These are phyloP conservation scores for Debaryomyces coudertii DNA, from an alignment of 1,139 yeast species.

Conservation along the genomic window DNA sequence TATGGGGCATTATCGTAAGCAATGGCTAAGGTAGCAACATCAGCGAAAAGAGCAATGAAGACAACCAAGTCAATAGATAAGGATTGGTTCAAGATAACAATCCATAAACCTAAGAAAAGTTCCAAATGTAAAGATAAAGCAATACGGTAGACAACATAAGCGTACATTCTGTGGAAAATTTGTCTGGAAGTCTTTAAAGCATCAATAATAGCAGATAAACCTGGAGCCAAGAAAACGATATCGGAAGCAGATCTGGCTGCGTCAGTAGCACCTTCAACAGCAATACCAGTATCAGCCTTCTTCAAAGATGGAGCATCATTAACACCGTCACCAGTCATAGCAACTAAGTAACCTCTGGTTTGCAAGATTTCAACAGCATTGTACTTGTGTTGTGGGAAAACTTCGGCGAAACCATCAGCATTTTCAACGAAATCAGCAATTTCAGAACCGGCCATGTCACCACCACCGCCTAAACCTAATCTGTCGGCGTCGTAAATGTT, in stretches of 20 bases:
- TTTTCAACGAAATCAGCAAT: conserved; percentile 94
- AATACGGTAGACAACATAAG: conserved; percentile 95
- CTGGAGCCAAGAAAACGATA: conserved; percentile 94
- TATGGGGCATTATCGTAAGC: conserved; percentile 98
- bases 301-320: conserved; percentile 95
- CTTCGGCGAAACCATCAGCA: conserved; percentile 97
- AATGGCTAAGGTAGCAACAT: conserved; percentile 92
- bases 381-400: conserved; percentile 95
- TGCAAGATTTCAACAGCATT: conserved; percentile 89
- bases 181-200: conserved; percentile 93
- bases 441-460: conserved; percentile 96
- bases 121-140: conserved; percentile 93
- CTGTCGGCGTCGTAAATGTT: conserved; percentile 97
- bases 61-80: conserved; percentile 86
- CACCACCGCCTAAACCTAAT: conserved; percentile 95
- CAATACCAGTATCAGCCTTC: conserved; percentile 97
- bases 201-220: conserved; percentile 93
- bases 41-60: conserved; percentile 93
- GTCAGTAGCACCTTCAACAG: conserved; percentile 96
- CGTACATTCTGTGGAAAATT: conserved; percentile 98
- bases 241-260: conserved; percentile 97
- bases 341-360: conserved; percentile 92
- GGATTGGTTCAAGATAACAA: conserved; percentile 85
- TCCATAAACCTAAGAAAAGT: conserved; percentile 90
- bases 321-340: conserved; percentile 99